Evolutionary conservation across 139 green algal species (phyloP), one percentile per base, ranked within the genome.

Genomic region (Chlamydomonas sphaeroides): DNA sequence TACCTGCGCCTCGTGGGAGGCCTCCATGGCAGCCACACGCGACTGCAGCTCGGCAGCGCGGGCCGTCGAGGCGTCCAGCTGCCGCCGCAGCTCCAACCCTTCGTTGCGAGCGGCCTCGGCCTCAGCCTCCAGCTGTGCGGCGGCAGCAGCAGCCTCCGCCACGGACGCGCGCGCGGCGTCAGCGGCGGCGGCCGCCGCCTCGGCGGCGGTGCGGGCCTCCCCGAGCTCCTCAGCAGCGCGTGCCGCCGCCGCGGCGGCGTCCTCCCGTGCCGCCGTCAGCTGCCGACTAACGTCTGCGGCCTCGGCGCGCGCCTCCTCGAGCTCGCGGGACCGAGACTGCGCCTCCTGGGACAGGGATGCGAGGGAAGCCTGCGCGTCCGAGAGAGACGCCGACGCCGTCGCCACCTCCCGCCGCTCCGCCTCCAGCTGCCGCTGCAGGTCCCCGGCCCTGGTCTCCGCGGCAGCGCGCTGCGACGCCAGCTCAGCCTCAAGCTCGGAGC

Each of bases 351-450:
- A 28, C 48, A 48, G 21, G 11, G 65, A 21, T 35, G 49, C 65
- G 65, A 75, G 48, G 0, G 48, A 20, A n/a, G 77, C 67, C 35
- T 84, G 77, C 28, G 65, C 77, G 10, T 70, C 77, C 33, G 49
- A 65, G 35, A 84, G 65, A 26, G 63, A 26, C 18, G 45, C 35
- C 18, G 48, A 56, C 48, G 48, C 26, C 1, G 2, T 30, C 25
- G 65, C 77, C 25, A 56, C 65, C 77, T 84, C 65, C 25, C 30
- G 26, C 35, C 65, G 32, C 33, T 56, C 65, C 20, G 51, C 23
- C 35, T 75, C 65, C 48, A 75, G 38, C 65, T 84, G 77, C 26
- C 65, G 48, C 28, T 74, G 35, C 65, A 84, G 77, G 49, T 74
- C 77, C 4, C 48, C 65, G 45, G 77, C 49, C 65, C 72, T 75